Evolutionary conservation across 495 filamentous ascomycete genomes (phyloP).

Genomic region (Neurospora sp.): DNA sequence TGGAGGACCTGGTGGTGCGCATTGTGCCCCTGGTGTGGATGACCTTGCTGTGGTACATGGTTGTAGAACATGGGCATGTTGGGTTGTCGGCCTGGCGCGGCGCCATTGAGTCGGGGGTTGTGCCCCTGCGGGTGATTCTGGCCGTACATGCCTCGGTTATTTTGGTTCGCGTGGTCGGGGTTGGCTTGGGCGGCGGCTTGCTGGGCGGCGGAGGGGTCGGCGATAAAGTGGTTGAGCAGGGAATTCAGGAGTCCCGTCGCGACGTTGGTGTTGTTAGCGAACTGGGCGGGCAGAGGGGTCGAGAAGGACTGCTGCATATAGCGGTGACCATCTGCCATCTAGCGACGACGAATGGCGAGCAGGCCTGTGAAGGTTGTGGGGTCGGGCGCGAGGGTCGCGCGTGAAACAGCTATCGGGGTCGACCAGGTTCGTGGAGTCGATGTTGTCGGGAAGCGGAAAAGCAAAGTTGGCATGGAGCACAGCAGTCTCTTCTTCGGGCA

Average conservation of each 20-base stretch:
- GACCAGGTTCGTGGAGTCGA: conserved; percentile 6
- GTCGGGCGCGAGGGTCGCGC: conserved; percentile 7
- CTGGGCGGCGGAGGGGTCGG: conserved; percentile 10
- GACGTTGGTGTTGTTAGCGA: conserved; percentile 12
- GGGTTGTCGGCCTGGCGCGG: conserved; percentile 33
- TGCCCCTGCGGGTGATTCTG: conserved; percentile 73
- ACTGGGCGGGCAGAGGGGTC: conserved; percentile 18
- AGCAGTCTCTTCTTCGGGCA: conserved; percentile 22
- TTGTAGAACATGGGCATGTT: conserved; percentile 53
- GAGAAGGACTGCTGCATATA: conserved; percentile 50
- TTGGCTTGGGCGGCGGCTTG: conserved; percentile 39
- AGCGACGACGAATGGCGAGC: conserved; percentile 17
- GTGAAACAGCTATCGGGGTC: conserved; percentile 1
- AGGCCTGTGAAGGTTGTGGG: conserved; percentile 1
- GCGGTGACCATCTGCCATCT: conserved; percentile 83
- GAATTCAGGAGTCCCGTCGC: conserved; percentile 22
- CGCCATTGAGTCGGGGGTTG: conserved; percentile 56
- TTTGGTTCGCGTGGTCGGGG: conserved; percentile 59
- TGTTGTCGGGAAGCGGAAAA: conserved; percentile 6
- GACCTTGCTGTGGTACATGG: conserved; percentile 54
- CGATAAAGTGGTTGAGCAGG: conserved; percentile 19
- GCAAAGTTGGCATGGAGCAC: conserved; percentile 22
- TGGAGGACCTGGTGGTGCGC: conserved; percentile 64
- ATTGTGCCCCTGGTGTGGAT: conserved; percentile 63
- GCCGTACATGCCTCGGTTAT: conserved; percentile 68